Evolutionary conservation across 768 basidiomycete species (phyloP), one percentile per base, ranked within the genome.

Genomic region (Serendipita sp.): DNA sequence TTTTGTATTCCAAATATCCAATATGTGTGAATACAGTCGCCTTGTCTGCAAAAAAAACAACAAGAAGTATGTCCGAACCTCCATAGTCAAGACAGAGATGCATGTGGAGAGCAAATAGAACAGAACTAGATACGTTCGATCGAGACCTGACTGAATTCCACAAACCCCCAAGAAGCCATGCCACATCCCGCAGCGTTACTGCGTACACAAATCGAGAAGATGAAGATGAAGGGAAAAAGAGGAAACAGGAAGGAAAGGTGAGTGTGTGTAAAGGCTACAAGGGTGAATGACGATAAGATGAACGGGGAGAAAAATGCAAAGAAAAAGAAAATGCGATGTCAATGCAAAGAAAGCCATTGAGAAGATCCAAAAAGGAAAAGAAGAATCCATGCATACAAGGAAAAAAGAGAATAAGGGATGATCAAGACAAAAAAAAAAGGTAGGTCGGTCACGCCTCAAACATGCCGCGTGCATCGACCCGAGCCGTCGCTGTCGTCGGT

Each of bases 401-500:
- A 51, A 8, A 5, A 18, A 18, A 2, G 5, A 51, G 2, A 32
- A 51, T 5, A 51, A 51, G n/a, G n/a, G 30, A n/a, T 18, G n/a
- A 51, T 51, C 48, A 51, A 7, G 7, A 51, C n/a, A n/a, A 8
- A 5, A 51, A 8, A 16, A 8, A 51, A n/a, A 2, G 45, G 18
- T 13, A 1, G 45, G 18, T 13, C 18, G n/a, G n/a, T 51, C 30
- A 32, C 8, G n/a, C 48, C n/a, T 32, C 56, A 34, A 60, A 60
- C 56, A 60, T 2, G 2, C 56, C 56, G 23, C 56, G 28, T 10
- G 56, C 56, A 36, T 60, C 56, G 18, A 60, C 56, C 3, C 56
- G 56, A 28, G 56, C 56, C 28, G 56, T 60, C 10, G 56, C 56
- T 38, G 56, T 60, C 28, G 56, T 60, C 16, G 56, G 56, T 35